These are phyloP conservation scores for Podaxis sp. DNA, from an alignment of 768 basidiomycete genomes.

Conservation along the genomic window DNA sequence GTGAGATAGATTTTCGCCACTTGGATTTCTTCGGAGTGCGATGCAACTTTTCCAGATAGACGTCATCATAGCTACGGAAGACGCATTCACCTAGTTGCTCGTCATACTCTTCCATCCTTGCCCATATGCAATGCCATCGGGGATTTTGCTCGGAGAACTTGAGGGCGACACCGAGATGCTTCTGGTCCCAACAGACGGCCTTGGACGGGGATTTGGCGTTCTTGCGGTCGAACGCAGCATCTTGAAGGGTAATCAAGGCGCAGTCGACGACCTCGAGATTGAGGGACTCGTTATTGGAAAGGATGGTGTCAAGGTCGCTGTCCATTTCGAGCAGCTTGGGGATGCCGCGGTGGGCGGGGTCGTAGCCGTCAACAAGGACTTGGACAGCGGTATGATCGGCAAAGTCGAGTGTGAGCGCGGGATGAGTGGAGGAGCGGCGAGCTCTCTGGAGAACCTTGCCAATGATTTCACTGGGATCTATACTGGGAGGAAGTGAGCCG, in stretches of 20 bases:
- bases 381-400: slow-evolving; percentile 42
- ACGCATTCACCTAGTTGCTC: slow-evolving; percentile 35
- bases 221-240: slow-evolving; percentile 53
- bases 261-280: slow-evolving; percentile 50
- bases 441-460: slow-evolving; percentile 43
- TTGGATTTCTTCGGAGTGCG: slow-evolving; percentile 36
- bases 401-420: slow-evolving; percentile 46
- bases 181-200: slow-evolving; percentile 41
- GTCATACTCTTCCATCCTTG: slow-evolving; percentile 54
- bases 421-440: slow-evolving; percentile 41
- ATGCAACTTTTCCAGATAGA: slow-evolving; percentile 49
- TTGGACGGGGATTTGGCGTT: slow-evolving; percentile 25
- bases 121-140: slow-evolving; percentile 66
- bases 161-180: slow-evolving; percentile 49
- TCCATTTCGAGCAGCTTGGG: slow-evolving; percentile 61
- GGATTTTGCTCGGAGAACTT: slow-evolving; percentile 44
- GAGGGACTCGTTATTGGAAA: slow-evolving; percentile 28
- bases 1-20: slow-evolving; percentile 18
- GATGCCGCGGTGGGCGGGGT: slow-evolving; percentile 52
- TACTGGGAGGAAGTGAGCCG: slow-evolving; percentile 23
- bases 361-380: slow-evolving; percentile 62
- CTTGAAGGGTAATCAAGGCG: slow-evolving; percentile 50
- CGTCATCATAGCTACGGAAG: slow-evolving; percentile 60
- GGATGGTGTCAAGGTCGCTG: slow-evolving; percentile 36
- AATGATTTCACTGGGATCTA: slow-evolving; percentile 39